Percentiles rank a stretch among this genome's conserved stretches.
These are phyloP conservation scores for Mrakia frigida DNA, from an alignment of 768 basidiomycete species.

Conservation along the genomic window DNA sequence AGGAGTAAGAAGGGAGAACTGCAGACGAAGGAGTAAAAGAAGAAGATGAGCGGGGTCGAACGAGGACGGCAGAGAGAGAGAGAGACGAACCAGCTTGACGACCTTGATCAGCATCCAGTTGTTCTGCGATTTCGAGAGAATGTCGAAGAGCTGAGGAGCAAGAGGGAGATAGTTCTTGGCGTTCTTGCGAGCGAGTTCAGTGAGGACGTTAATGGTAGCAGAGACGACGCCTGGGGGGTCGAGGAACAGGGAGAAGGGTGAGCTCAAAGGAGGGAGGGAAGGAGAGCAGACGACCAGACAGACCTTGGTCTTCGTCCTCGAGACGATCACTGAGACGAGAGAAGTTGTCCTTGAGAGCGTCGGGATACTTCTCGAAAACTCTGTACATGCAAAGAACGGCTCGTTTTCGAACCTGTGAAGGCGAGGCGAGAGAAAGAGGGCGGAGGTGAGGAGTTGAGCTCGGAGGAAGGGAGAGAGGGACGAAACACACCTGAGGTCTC, in stretches of 20 bases:
- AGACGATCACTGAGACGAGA: slow-evolving; percentile 69
- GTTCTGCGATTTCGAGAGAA: slow-evolving; percentile 87
- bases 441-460: not conserved
- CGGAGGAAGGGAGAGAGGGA: not conserved
- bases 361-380: slow-evolving; percentile 74
- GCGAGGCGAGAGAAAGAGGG: slow-evolving; percentile 36
- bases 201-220: slow-evolving; percentile 87
- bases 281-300: slow-evolving; percentile 45
- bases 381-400: slow-evolving; percentile 80
- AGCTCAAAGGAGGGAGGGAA: not conserved
- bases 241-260: not conserved
- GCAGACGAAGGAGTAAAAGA: not conserved
- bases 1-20: slow-evolving; percentile 92
- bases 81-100: slow-evolving; percentile 71
- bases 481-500: slow-evolving; percentile 52
- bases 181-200: slow-evolving; percentile 77
- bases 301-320: slow-evolving; percentile 53
- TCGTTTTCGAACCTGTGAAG: slow-evolving; percentile 63
- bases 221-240: slow-evolving; percentile 72
- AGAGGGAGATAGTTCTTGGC: slow-evolving; percentile 76
- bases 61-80: not conserved
- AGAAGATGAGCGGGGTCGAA: no score
- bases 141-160: slow-evolving; percentile 87
- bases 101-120: slow-evolving; percentile 99
- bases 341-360: slow-evolving; percentile 62